phyloP scores from a whole-genome alignment of 2,329 filamentous ascomycete genomes.

The Trichophyton benhamiae region DNA sequence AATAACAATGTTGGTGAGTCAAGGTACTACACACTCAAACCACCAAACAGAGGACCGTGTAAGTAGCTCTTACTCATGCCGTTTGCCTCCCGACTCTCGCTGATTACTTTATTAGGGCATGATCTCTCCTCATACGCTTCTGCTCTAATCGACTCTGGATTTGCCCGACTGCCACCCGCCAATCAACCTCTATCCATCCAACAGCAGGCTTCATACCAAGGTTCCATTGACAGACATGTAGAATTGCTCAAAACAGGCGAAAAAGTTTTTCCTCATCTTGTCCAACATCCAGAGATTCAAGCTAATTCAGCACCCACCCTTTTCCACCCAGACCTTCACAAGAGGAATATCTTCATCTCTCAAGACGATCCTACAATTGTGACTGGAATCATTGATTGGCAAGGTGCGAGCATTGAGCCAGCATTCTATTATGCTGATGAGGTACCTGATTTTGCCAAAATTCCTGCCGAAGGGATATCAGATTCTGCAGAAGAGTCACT shows the following conservation, averaged over 20 bases:
- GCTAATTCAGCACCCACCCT: slow-evolving; percentile 22
- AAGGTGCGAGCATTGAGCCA: slow-evolving; percentile 17
- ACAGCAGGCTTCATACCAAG: slow-evolving; percentile 24
- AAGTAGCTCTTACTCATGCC: slow-evolving; percentile 14
- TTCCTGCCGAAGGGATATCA: slow-evolving; percentile 17
- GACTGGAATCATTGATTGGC: slow-evolving; percentile 20
- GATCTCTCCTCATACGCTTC: slow-evolving; percentile 24
- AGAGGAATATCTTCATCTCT: slow-evolving; percentile 34
- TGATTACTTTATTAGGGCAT: slow-evolving; percentile 21
- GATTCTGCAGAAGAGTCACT: slow-evolving; percentile 10
- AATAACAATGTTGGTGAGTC: slow-evolving; percentile 18
- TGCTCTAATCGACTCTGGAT: slow-evolving; percentile 29
- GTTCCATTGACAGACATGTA: slow-evolving; percentile 24
- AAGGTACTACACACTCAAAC: slow-evolving; percentile 24
- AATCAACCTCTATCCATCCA: slow-evolving; percentile 7
- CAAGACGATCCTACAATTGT: slow-evolving; percentile 25
- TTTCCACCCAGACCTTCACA: slow-evolving; percentile 32
- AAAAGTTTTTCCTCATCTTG: slow-evolving; percentile 21
- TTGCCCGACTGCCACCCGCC: slow-evolving; percentile 24
- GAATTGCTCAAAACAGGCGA: slow-evolving; percentile 22
- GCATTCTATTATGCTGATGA: slow-evolving; percentile 18
- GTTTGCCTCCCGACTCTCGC: slow-evolving; percentile 7
- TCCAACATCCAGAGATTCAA: slow-evolving; percentile 18
- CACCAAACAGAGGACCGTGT: slow-evolving; percentile 31
- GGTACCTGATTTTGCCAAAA: slow-evolving; percentile 29